phyloP scores from a whole-genome alignment of 2,329 filamentous ascomycete genomes.

The Graphiopsis chlorocephala region DNA sequence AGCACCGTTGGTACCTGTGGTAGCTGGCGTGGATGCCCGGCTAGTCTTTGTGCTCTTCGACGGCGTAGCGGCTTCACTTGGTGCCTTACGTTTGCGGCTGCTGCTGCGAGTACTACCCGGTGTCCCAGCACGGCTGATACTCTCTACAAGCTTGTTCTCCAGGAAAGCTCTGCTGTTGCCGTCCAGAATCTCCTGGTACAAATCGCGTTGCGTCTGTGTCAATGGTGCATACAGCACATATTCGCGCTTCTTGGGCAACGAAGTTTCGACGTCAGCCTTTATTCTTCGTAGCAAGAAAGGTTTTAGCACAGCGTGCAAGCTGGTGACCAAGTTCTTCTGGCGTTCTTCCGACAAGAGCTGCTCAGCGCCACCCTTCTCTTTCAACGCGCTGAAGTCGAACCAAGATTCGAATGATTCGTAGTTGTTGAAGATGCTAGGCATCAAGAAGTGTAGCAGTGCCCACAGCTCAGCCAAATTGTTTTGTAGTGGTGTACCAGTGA shows the following conservation, averaged over 20 bases:
- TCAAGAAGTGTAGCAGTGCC: slow-evolving; percentile 89
- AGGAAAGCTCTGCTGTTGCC: slow-evolving; percentile 56
- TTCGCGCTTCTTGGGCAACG: slow-evolving; percentile 93
- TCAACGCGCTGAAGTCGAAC: slow-evolving; percentile 94
- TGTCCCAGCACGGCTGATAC: slow-evolving; percentile 55
- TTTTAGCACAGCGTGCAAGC: slow-evolving; percentile 89
- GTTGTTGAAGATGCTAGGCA: slow-evolving; percentile 90
- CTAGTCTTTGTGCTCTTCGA: slow-evolving; percentile 75
- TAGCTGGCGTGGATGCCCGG: slow-evolving; percentile 68
- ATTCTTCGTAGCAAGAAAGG: slow-evolving; percentile 83
- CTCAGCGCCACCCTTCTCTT: slow-evolving; percentile 76
- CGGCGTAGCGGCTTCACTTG: slow-evolving; percentile 43
- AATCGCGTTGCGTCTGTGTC: slow-evolving; percentile 82
- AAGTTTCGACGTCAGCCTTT: slow-evolving; percentile 87
- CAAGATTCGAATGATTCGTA: slow-evolving; percentile 90
- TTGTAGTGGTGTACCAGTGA: slow-evolving; percentile 91
- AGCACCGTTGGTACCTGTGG: slow-evolving; percentile 47
- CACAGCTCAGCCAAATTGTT: slow-evolving; percentile 95
- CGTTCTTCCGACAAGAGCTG: slow-evolving; percentile 76
- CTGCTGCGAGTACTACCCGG: slow-evolving; percentile 45
- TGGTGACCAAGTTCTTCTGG: slow-evolving; percentile 75
- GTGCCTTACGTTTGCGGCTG: slow-evolving; percentile 58
- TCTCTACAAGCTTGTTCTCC: slow-evolving; percentile 72
- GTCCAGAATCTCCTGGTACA: slow-evolving; percentile 74
- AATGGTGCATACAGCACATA: slow-evolving; percentile 94